These are phyloP conservation scores for Erigeron canadensis DNA, from an alignment of 129 eudicot genomes.

Conservation along the genomic window DNA sequence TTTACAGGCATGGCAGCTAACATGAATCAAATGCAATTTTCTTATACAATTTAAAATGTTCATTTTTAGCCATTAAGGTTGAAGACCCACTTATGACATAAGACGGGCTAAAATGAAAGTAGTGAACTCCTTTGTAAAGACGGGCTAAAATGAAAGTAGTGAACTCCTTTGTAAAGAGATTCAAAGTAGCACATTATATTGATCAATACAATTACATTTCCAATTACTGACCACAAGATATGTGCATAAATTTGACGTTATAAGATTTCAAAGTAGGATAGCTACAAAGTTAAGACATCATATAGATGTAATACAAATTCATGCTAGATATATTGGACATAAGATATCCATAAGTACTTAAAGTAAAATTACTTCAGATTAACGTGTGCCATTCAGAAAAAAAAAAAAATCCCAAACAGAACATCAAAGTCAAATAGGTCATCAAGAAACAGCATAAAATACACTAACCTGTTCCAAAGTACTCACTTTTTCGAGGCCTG, in stretches of 20 bases:
- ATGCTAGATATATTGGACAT: neutral
- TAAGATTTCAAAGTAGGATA: neutral
- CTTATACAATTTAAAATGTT: neutral
- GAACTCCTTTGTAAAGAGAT: neutral
- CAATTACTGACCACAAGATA: neutral
- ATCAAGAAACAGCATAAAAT: neutral
- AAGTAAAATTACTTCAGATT: neutral
- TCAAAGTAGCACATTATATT: neutral
- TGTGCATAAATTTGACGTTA: neutral
- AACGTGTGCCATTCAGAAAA: neutral
- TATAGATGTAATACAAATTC: neutral
- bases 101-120: neutral
- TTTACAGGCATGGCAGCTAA: neutral
- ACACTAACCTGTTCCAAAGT: neutral
- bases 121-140: neutral
- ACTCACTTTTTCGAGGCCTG: conserved; percentile 71
- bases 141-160: neutral
- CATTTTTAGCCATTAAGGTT: neutral
- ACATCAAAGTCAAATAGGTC: neutral
- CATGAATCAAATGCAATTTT: neutral
- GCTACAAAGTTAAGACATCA: neutral
- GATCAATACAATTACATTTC: neutral
- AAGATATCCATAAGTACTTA: neutral
- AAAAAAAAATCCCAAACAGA: neutral
- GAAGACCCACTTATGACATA: neutral